Conservation (phyloP, 2,329 filamentous ascomycete genomes). For the Venturiaceae sp. region DNA sequence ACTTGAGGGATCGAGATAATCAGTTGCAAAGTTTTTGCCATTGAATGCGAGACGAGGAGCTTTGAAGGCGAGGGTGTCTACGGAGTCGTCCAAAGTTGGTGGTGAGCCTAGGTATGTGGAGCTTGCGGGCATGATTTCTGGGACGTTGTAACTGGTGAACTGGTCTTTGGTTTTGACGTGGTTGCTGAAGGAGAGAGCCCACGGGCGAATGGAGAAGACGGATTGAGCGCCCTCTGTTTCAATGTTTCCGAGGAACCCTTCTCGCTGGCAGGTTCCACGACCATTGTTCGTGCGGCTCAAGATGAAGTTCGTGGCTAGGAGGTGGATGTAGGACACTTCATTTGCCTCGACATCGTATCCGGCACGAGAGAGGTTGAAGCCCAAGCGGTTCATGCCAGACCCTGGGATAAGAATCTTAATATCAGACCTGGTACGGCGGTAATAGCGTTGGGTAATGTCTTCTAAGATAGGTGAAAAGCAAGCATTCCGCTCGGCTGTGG, state of each 20-base stretch:
- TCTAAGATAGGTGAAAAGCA: background rate
- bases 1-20: conserved; percentile 75
- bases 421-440: background rate
- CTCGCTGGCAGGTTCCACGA: background rate
- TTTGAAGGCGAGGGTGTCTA: conserved; percentile 55
- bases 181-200: conserved; percentile 82
- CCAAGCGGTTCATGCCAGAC: conserved; percentile 76
- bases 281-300: conserved; percentile 50
- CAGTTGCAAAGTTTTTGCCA: conserved; percentile 64
- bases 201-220: conserved; percentile 59
- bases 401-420: conserved; percentile 45
- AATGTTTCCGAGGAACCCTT: background rate
- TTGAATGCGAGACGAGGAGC: conserved; percentile 59
- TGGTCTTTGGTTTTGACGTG: conserved; percentile 66
- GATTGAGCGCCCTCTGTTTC: background rate
- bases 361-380: conserved; percentile 70
- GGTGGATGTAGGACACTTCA: conserved; percentile 90
- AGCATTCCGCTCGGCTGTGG: background rate
- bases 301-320: conserved; percentile 76
- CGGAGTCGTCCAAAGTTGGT: conserved; percentile 73
- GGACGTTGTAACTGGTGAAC: conserved; percentile 61
- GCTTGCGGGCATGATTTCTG: conserved; percentile 52
- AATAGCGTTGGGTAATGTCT: background rate
- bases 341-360: conserved; percentile 71
- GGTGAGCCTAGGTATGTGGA: background rate